Conservation (phyloP, 2,329 filamentous ascomycete genomes). For the Dactylellina cionopaga region DNA sequence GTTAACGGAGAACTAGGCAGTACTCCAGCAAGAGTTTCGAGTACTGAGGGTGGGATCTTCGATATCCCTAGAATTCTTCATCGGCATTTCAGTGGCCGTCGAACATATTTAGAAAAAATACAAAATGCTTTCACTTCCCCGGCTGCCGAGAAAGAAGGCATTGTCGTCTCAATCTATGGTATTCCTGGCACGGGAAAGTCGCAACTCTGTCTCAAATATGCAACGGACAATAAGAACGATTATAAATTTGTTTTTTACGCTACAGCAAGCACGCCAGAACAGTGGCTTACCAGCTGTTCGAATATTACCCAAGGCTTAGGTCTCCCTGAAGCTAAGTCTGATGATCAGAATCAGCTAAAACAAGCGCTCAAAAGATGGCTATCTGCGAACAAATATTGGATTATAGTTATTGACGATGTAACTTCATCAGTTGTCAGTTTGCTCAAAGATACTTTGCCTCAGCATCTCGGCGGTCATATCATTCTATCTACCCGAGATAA, state of each 20-base stretch:
- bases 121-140: not conserved
- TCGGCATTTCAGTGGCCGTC: constrained; percentile 4
- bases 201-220: constrained; percentile 6
- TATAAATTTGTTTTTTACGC: not conserved
- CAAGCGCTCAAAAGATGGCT: not conserved
- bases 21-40: not conserved
- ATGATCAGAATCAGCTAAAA: not conserved
- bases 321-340: not conserved
- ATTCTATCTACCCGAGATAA: not conserved
- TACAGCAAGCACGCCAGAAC: not conserved
- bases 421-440: not conserved
- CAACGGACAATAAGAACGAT: not conserved
- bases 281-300: constrained; percentile 1
- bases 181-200: constrained; percentile 3
- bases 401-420: constrained; percentile 9
- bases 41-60: not conserved
- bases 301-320: not conserved
- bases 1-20: not conserved
- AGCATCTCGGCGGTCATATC: constrained; percentile 3
- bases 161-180: not conserved
- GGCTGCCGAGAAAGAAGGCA: not conserved
- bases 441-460: not conserved
- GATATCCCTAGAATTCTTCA: no score
- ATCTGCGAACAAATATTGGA: not conserved
- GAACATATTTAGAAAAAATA: not conserved